These are phyloP conservation scores for Penicillium sp. DNA, from an alignment of 2,329 filamentous ascomycete genomes.

Conservation along the genomic window DNA sequence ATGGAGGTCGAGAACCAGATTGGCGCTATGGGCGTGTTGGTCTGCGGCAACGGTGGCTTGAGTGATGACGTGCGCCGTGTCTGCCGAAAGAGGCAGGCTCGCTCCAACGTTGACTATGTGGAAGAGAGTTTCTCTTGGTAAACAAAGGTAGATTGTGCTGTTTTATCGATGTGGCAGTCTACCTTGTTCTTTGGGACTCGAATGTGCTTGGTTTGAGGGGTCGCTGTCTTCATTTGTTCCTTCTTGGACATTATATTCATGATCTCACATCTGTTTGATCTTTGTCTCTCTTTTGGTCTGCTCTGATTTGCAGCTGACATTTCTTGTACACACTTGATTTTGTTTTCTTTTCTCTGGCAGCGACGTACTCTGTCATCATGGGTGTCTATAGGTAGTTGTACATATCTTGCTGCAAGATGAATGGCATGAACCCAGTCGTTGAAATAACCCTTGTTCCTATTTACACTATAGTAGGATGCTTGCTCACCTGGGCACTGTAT, in stretches of 20 bases:
- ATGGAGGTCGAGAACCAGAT: constrained; percentile 80
- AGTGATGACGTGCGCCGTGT: constrained; percentile 74
- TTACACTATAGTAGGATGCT: too few relatives aligned
- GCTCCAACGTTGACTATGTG: constrained; percentile 69
- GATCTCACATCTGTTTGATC: neutral
- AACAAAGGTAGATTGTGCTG: neutral
- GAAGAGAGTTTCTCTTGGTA: constrained; percentile 70
- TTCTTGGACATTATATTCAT: neutral
- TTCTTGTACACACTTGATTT: constrained; percentile 7
- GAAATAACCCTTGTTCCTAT: neutral
- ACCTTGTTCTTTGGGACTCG: neutral
- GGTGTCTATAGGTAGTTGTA: constrained; percentile 12
- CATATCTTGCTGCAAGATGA: constrained; percentile 14
- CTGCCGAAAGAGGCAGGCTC: constrained; percentile 63
- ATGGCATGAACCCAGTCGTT: neutral
- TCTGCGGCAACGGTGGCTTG: constrained; percentile 73
- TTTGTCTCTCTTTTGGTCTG: constrained; percentile 1
- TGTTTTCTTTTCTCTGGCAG: neutral
- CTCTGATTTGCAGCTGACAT: constrained; percentile 5
- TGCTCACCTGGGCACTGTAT: too few relatives aligned
- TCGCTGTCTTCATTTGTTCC: neutral
- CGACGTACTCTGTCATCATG: neutral
- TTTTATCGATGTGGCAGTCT: neutral
- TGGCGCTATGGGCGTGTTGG: constrained; percentile 84
- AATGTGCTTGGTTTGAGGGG: neutral